These are phyloP conservation scores for Syncephalastrum sp. DNA, from an alignment of 371 early-diverging fungal species.

Conservation along the genomic window DNA sequence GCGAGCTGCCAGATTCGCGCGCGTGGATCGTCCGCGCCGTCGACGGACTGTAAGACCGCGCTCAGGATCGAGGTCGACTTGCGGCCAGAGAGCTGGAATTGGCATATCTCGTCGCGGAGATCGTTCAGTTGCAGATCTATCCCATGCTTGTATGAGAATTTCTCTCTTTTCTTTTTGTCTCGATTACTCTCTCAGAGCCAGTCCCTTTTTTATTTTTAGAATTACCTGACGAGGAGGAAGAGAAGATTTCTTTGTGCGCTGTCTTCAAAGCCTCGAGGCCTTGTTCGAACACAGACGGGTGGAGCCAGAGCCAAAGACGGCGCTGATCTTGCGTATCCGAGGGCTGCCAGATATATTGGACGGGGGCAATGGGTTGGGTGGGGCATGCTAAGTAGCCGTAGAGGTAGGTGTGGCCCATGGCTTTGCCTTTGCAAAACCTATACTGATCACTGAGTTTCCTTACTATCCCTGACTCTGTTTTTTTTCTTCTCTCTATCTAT, in stretches of 20 bases:
- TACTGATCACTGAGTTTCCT: neutral
- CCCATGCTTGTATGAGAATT: neutral
- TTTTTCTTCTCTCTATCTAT: neutral
- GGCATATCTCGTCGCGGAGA: conserved; percentile 46
- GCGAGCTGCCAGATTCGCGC: conserved; percentile 33
- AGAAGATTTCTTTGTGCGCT: neutral
- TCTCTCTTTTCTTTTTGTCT: neutral
- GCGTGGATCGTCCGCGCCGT: neutral
- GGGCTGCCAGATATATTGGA: conserved; percentile 70
- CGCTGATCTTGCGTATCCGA: conserved; percentile 15
- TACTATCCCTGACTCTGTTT: neutral
- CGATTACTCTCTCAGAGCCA: too few relatives aligned
- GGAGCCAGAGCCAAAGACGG: conserved; percentile 67
- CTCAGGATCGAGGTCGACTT: conserved; percentile 70
- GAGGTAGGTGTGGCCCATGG: conserved; percentile 55
- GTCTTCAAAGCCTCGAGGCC: conserved; percentile 15
- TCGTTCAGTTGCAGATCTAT: conserved; percentile 24
- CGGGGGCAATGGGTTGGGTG: conserved; percentile 56
- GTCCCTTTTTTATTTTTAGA: neutral
- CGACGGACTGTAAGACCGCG: conserved; percentile 46
- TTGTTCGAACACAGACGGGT: conserved; percentile 56
- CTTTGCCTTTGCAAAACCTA: conserved; percentile 63
- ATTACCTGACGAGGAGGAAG: neutral
- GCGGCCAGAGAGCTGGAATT: conserved; percentile 82
- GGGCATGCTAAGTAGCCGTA: conserved; percentile 61